Evolutionary conservation across 2,329 filamentous ascomycete genomes (phyloP), one percentile per base, ranked within the genome.

Genomic region (Elsinoe ampelina): DNA sequence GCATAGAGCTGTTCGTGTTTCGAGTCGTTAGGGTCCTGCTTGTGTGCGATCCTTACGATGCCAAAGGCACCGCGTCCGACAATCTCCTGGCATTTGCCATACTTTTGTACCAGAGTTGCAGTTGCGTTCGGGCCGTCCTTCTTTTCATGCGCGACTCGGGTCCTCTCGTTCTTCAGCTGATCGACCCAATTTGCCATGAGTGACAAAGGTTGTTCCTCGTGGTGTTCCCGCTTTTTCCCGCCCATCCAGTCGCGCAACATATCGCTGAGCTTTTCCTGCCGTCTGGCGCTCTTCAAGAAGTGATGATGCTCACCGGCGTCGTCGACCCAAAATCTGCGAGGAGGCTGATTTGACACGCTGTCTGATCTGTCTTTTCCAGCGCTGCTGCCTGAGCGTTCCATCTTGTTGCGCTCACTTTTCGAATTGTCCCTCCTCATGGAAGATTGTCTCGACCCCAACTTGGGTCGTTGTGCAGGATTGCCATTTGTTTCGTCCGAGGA

Each of bases 31-130:
- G 89, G 87, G 59, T 95, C 80, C 60, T 89, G 86, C 75, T 98
- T 98, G 80, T 97, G 93, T 13, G 92, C 95, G 71, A 97, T 95
- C 60, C 93, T 84, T 62, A 98, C 93, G 61, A 98, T 95, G 58
- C 93, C 93, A 71, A 98, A 98, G 41, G 93, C 93, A 60, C 93
- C 93, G 36, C 92, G 89, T 17, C 93, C 93, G 20, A 98, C 89
- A 34, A 98, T 84, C 71, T 98, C 93, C 68, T 97, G 92, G 69
- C 93, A 97, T 74, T 97, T 97, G 65, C 93, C 93, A 69, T 98
- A 98, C 70, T 97, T 97, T 68, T 97, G 89, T 1, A 93, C 88
- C 50, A 98, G 77, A 0, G 90, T 90, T 17, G 83, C 83, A 13
- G 87, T 85, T 15, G 85, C 79, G 66, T 86, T 87, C 5, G 86